Conservation (phyloP, 139 green algal species). For the Coelastrella sp. region DNA sequence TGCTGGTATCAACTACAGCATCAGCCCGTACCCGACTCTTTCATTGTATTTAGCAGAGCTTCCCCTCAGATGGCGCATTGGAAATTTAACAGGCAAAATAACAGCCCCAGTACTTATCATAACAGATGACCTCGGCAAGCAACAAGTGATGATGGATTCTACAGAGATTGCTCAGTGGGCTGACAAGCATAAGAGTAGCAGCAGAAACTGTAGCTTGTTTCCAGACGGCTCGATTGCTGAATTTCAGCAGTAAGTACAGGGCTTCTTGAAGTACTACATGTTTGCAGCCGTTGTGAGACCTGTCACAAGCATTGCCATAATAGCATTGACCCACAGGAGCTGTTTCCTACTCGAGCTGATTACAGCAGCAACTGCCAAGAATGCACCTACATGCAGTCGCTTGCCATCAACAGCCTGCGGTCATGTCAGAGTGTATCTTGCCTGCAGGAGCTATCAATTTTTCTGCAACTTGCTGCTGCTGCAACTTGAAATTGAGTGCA, state of each 20-base stretch:
- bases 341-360: no score
- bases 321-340: no score
- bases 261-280: no score
- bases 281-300: no score
- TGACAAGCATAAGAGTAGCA: neutral
- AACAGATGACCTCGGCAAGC: neutral
- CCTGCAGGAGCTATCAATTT: no score
- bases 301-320: no score
- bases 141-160: neutral
- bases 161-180: neutral
- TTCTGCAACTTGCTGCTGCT: no score
- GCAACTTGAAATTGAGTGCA: no score
- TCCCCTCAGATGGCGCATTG: neutral
- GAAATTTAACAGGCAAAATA: neutral
- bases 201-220: neutral
- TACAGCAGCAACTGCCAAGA: no score
- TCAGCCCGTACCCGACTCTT: neutral
- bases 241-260: neutral
- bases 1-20: neutral
- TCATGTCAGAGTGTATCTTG: no score
- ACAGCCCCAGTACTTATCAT: neutral
- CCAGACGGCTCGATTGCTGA: neutral
- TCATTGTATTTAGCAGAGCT: neutral
- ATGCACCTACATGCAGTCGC: no score
- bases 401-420: no score